Evolutionary conservation across 345 rosid genomes (phyloP).

Genomic region (Draba incana): DNA sequence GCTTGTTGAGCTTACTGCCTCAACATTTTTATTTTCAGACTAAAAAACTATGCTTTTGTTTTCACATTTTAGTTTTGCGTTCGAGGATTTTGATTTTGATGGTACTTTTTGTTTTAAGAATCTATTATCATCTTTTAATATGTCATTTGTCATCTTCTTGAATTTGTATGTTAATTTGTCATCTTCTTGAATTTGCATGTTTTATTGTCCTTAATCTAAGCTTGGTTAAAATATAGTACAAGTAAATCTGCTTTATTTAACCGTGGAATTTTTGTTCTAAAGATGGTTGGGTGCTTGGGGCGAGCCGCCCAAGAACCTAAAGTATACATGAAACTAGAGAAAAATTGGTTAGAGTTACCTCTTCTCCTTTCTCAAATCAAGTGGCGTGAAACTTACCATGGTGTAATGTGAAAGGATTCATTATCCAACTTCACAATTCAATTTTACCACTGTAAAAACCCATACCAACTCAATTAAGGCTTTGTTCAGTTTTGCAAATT

Average conservation of each 20-base stretch:
- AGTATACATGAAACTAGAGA: too few relatives aligned
- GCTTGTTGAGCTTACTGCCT: slow-evolving; percentile 32
- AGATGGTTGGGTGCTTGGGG: too few relatives aligned
- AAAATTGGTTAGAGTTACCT: slow-evolving; percentile 45
- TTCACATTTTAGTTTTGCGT: slow-evolving; percentile 14
- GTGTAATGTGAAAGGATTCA: slow-evolving; percentile 51
- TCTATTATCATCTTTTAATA: too few relatives aligned
- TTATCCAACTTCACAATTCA: background rate
- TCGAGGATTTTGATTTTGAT: slow-evolving; percentile 35
- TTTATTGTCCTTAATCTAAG: too few relatives aligned
- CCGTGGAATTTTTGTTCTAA: too few relatives aligned
- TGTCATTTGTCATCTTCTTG: too few relatives aligned
- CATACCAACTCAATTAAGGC: slow-evolving; percentile 61
- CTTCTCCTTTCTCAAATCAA: slow-evolving; percentile 66
- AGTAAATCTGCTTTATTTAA: too few relatives aligned
- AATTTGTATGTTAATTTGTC: too few relatives aligned
- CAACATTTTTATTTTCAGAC: slow-evolving; percentile 29
- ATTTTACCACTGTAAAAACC: background rate
- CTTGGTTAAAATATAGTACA: too few relatives aligned
- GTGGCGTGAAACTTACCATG: slow-evolving; percentile 80
- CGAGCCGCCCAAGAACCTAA: too few relatives aligned
- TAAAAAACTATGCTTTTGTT: slow-evolving; percentile 18
- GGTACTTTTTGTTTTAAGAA: slow-evolving; percentile 9
- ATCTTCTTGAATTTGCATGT: too few relatives aligned
- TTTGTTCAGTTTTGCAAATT: slow-evolving; percentile 67